A percentile compares a stretch with the other conserved stretches of the same genome.
Conservation (phyloP, 306 rosid species). For the Quercus alba region DNA sequence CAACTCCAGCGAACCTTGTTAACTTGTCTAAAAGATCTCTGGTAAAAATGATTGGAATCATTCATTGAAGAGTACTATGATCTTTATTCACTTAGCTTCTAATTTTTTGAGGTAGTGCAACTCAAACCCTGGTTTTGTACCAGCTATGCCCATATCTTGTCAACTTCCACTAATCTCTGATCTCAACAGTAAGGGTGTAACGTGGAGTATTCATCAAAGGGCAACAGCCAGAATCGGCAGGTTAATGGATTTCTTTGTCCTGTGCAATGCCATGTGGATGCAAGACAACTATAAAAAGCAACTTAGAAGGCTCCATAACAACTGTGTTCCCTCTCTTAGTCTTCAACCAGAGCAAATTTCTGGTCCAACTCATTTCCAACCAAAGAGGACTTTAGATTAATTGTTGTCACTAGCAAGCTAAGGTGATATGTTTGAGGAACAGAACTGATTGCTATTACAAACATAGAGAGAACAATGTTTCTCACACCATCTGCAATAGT, state of each 20-base stretch:
- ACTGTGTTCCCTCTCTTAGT: no score
- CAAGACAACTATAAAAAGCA: no score
- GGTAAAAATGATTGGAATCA: not conserved
- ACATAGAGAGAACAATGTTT: no score
- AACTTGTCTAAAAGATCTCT: not conserved
- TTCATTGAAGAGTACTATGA: not conserved
- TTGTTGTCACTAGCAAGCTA: not conserved
- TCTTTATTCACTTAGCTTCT: not conserved
- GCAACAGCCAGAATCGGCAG: no score
- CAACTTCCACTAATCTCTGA: not conserved
- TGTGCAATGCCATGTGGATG: no score
- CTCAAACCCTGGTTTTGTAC: not conserved
- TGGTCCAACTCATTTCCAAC: slow-evolving; percentile 2
- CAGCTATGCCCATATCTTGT: not conserved
- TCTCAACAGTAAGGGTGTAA: not conserved
- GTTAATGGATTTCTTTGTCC: no score
- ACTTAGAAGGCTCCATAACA: no score
- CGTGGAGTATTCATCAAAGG: not conserved
- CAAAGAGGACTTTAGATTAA: not conserved
- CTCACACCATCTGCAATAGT: slow-evolving; percentile 56
- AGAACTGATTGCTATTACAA: not conserved
- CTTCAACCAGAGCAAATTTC: no score
- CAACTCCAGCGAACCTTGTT: not conserved
- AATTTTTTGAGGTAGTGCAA: not conserved
- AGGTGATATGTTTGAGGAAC: not conserved